Evolutionary conservation across 306 rosid genomes (phyloP).

Genomic region (Luffa aegyptiaca): DNA sequence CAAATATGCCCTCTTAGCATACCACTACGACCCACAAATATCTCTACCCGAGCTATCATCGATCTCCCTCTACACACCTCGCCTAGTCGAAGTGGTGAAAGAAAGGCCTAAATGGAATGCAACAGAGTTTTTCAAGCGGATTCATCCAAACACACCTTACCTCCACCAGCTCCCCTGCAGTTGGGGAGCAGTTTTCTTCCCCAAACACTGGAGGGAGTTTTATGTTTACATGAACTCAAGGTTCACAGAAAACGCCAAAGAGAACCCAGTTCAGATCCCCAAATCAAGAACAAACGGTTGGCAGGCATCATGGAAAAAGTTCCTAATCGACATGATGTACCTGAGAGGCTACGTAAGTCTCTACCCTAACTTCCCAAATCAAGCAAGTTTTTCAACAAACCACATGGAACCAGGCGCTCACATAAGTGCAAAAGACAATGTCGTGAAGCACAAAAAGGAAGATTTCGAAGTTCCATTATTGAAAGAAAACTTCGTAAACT

Average conservation of each 20-base stretch:
- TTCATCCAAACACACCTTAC: conserved; percentile 85
- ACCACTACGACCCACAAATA: conserved; percentile 83
- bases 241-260: conserved; percentile 72
- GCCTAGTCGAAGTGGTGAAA: conserved; percentile 78
- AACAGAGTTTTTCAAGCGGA: conserved; percentile 57
- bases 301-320: conserved; percentile 99
- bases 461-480: conserved; percentile 91
- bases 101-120: conserved; percentile 94
- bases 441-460: conserved; percentile 56
- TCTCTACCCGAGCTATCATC: conserved; percentile 81
- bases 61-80: conserved; percentile 92
- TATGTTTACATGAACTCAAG: conserved; percentile 92
- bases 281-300: conserved; percentile 91
- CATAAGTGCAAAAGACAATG: conserved; percentile 77
- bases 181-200: conserved; percentile 98
- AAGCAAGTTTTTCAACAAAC: conserved; percentile 87
- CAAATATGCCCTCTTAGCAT: conserved; percentile 79
- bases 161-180: conserved; percentile 91
- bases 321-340: conserved; percentile 97
- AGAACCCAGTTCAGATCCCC: conserved; percentile 87
- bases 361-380: conserved; percentile 86
- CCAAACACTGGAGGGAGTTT: conserved; percentile 96
- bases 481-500: conserved; percentile 49
- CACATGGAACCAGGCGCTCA: conserved; percentile 99
- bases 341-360: conserved; percentile 87